Conservation (phyloP, 1,284 basidiomycete genomes). For the Marasmius fiardii region DNA sequence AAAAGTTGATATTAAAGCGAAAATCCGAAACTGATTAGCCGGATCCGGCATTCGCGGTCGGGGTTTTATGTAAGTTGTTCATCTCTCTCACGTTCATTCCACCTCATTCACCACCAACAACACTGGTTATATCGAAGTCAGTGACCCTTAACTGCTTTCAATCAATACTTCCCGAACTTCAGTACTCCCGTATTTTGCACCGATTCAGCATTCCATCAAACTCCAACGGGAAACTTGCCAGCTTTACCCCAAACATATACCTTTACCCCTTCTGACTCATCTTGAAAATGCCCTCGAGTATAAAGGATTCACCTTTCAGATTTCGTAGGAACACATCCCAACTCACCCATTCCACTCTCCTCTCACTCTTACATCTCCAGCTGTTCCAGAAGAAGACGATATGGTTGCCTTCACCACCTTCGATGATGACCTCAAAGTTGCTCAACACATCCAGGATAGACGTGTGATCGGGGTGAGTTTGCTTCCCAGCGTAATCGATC, state of each 20-base stretch:
- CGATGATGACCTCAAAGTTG: constrained; percentile 56
- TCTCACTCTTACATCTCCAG: constrained; percentile 23
- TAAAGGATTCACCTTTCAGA: constrained; percentile 32
- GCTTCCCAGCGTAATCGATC: not conserved
- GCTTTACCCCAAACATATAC: not conserved
- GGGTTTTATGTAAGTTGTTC: too few species aligned
- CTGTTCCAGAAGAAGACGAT: constrained; percentile 30
- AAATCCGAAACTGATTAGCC: too few species aligned
- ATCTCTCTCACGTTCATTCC: too few species aligned
- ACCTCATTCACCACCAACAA: too few species aligned
- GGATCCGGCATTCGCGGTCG: too few species aligned
- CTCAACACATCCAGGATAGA: constrained; percentile 72
- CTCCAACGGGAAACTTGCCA: not conserved
- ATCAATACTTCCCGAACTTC: too few species aligned
- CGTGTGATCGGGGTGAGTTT: constrained; percentile 71
- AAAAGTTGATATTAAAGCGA: too few species aligned
- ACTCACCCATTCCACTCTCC: constrained; percentile 18
- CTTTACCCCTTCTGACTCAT: not conserved
- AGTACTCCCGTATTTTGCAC: not conserved
- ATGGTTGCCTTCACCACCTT: constrained; percentile 59
- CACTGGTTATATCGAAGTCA: too few species aligned
- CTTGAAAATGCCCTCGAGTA: constrained; percentile 19
- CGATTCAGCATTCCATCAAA: not conserved
- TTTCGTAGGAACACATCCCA: constrained; percentile 31
- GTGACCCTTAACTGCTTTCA: too few species aligned